Evolutionary conservation across 192 early-diverging fungal genomes (phyloP).

Genomic region (Gonapodya prolifera): DNA sequence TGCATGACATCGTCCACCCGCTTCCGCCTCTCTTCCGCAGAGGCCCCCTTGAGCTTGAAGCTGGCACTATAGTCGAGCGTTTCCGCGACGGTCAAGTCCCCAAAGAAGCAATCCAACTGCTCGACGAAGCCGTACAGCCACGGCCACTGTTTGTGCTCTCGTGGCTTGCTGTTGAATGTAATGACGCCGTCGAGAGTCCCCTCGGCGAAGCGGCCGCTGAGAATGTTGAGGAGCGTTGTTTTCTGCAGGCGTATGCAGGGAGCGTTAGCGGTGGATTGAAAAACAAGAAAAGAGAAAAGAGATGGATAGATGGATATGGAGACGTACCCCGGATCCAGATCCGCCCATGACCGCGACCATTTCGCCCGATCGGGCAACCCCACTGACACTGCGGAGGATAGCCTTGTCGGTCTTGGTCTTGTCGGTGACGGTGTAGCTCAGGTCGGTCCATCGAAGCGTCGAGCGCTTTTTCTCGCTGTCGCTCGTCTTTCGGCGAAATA

Average conservation of each 20-base stretch:
- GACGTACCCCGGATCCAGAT: neutral
- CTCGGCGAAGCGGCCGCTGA: neutral
- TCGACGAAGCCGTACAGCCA: neutral
- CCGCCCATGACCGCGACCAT: neutral
- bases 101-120: neutral
- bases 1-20: neutral
- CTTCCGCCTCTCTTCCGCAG: neutral
- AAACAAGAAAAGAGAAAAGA: neutral
- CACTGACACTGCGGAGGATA: neutral
- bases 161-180: neutral
- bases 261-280: neutral
- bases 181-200: neutral
- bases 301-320: too few relatives aligned
- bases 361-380: neutral
- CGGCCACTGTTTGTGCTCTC: neutral
- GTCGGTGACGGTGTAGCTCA: neutral
- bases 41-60: neutral
- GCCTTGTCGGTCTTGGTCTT: neutral
- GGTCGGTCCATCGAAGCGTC: neutral
- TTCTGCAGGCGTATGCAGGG: neutral
- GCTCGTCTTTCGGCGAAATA: too few relatives aligned
- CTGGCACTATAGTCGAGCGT: neutral
- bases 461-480: neutral
- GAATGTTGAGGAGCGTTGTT: slow-evolving; percentile 1
- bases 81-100: neutral